Evolutionary conservation across 73 alveolate species (phyloP).

Genomic region (Paramecium octaurelia): DNA sequence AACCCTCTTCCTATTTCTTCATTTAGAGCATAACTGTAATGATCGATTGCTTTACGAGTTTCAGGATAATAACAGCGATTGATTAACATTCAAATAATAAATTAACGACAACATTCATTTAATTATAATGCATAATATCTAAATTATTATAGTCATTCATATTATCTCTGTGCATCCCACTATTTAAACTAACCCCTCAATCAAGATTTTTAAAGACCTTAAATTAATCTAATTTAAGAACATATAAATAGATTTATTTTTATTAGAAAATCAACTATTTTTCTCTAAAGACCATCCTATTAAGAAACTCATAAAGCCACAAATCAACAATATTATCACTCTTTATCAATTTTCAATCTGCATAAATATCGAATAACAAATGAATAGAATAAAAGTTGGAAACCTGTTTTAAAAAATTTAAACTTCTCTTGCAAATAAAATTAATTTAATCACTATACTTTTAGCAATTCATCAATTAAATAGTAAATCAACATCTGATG

Average conservation of each 20-base stretch:
- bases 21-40: conserved; percentile 52
- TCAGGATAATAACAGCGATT: conserved; percentile 45
- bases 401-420: neutral
- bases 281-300: neutral
- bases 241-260: neutral
- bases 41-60: conserved; percentile 59
- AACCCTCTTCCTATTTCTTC: conserved; percentile 60
- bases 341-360: too few relatives aligned
- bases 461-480: neutral
- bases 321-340: too few relatives aligned
- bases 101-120: conserved; percentile 12
- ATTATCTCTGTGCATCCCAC: neutral
- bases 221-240: too few relatives aligned
- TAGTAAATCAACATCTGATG: neutral
- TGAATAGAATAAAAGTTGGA: neutral
- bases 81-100: conserved; percentile 16
- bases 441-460: neutral
- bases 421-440: neutral
- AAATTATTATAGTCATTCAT: neutral
- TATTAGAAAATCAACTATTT: neutral
- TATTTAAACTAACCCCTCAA: neutral
- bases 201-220: neutral
- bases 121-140: neutral
- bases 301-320: neutral
- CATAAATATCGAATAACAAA: neutral